A percentile compares a stretch with the other conserved stretches of the same genome.
These are phyloP conservation scores for Ilyonectria destructans DNA, from an alignment of 2,329 filamentous ascomycete species.

Conservation along the genomic window DNA sequence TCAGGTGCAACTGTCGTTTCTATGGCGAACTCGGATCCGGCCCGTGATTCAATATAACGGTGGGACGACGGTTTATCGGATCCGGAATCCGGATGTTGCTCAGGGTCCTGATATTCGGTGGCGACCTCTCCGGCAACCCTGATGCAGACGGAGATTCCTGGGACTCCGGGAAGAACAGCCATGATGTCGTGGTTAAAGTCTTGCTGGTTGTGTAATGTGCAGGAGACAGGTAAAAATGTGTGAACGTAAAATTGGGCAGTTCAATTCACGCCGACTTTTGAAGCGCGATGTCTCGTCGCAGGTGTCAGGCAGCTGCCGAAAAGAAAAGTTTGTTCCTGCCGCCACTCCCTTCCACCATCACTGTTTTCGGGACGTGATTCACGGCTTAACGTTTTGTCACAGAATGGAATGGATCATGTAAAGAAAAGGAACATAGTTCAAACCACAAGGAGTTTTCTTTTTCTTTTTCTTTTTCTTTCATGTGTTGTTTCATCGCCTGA, in stretches of 20 bases:
- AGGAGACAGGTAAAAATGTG: neutral
- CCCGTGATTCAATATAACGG: constrained; percentile 48
- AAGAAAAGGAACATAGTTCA: too few species aligned
- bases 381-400: neutral
- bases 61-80: neutral
- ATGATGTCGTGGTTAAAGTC: constrained; percentile 25
- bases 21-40: constrained; percentile 38
- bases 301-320: neutral
- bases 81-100: neutral
- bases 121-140: constrained; percentile 39
- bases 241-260: neutral
- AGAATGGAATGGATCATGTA: too few species aligned
- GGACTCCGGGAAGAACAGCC: constrained; percentile 41
- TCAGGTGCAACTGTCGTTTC: constrained; percentile 3
- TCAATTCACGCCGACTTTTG: neutral
- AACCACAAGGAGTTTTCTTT: too few species aligned
- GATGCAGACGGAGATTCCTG: constrained; percentile 38
- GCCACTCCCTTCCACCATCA: neutral
- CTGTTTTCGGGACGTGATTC: neutral
- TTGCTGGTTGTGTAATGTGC: neutral
- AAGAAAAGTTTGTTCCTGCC: neutral
- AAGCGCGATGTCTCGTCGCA: neutral
- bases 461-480: too few species aligned
- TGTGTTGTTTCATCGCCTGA: too few species aligned
- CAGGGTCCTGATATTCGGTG: constrained; percentile 39